Evolutionary conservation across 345 rosid species (phyloP), one percentile per base, ranked within the genome.

Genomic region (Dipteronia dyeriana): DNA sequence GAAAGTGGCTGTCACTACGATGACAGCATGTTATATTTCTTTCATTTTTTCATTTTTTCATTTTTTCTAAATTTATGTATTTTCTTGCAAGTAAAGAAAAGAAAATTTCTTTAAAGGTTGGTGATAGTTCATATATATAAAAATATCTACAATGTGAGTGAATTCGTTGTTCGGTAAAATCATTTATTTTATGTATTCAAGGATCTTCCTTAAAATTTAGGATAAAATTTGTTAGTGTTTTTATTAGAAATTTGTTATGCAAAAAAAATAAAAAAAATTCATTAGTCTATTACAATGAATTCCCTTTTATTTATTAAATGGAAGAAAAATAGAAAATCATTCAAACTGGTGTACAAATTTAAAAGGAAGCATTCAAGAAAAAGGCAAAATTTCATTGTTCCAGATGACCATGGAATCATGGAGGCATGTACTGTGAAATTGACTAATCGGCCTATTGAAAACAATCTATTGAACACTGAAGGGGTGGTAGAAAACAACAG

Each of bases 21-120:
- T 22, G 63, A 66, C 62, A 54, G 53, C 81, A 66, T 68, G 79
- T 62, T 71, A 22, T 31, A 34, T 75, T 62, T 56, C 23, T 56
- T 22, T 8, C 23, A 19, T n/a, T 13, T 54, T 20, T 22, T 49
- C 29, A n/a, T 31, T 51, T 38, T 26, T 47, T 29, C 20, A 47
- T 12, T 16, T 7, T 14, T 43, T 62, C 14, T 26, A 39, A 10
- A 41, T 23, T 41, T 20, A 23, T 13, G 65, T 20, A 56, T 57
- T 29, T 17, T 59, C 47, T 11, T 23, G 76, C 12, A 87, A 84
- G 84, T 47, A 47, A 84, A 85, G 87, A 56, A 76, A 79, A 31
- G 26, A 11, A 43, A 31, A 56, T 45, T 45, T 45, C 10, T 10
- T 45, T 45, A 0, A 0, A 34, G 38, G 7, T 34, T 34, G 4